Evolutionary conservation across 2,329 filamentous ascomycete genomes (phyloP), one percentile per base, ranked within the genome.

Genomic region (Dothistroma septosporum): DNA sequence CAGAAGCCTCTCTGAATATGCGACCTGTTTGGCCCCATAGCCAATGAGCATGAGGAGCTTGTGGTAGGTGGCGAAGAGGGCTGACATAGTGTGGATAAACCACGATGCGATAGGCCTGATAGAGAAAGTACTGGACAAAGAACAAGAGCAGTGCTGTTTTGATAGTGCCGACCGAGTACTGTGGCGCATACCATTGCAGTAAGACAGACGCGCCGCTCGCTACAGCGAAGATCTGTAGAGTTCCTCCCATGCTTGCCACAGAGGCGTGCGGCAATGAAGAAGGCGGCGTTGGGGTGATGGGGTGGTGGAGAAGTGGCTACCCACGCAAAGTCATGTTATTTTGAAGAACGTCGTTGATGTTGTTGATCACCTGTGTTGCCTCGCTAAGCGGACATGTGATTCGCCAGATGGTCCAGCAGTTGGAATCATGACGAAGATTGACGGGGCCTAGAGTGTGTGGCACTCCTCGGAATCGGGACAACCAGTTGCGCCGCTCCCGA

Each of bases 51-150:
- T 83, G 82, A 48, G 76, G 69, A 6, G 84, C 82, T 12, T 76
- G 74, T 4, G 85, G 85, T 33, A 89, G 70, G 67, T 85, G 75
- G 61, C 83, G 79, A 52, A 88, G 66, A 2, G 85, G 84, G 44
- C 80, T 85, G 61, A 88, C 76, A 61, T 79, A 83, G 35, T 78
- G 74, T 3, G 85, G 86, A 67, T 85, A 87, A 48, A 88, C 66
- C 10, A 86, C 54, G 0, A 83, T 68, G 5, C 58, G 70, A 73
- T 77, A 85, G 28, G 74, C 65, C 3, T 67, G 67, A 64, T 74
- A 76, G 1, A 69, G 57, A 2, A 75, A 46, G 24, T 77, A 68
- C 52, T 76, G 70, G 1, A 76, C 22, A 9, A 74, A 35, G 63
- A 78, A 81, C 2, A 82, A 60, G n/a, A 75, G 68, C 0, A 74